These are phyloP conservation scores for Ceratocystis alfenasii DNA, from an alignment of 2,329 filamentous ascomycete species.

Conservation along the genomic window DNA sequence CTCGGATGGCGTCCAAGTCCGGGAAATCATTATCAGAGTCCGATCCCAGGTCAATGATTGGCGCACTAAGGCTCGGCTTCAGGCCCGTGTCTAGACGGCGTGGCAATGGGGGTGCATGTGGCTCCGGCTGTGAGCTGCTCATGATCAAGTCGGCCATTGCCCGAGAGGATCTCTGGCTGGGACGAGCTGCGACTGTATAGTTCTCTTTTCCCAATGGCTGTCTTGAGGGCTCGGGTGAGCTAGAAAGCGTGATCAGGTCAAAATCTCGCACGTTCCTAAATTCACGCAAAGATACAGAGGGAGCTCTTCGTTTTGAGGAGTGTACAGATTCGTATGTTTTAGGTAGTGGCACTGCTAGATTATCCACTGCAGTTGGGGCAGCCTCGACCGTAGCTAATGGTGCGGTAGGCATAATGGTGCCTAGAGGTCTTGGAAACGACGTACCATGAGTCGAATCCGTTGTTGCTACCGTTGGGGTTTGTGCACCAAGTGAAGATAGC, in stretches of 20 bases:
- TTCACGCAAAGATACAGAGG: background rate
- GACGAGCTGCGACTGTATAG: background rate
- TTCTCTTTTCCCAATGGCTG: background rate
- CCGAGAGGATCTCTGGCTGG: background rate
- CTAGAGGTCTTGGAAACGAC: background rate
- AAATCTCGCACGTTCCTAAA: background rate
- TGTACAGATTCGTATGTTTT: background rate
- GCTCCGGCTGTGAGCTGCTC: slow-evolving; percentile 13
- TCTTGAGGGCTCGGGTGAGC: background rate
- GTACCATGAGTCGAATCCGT: background rate
- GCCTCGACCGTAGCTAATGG: background rate
- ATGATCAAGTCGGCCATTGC: slow-evolving; percentile 2
- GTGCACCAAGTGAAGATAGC: background rate
- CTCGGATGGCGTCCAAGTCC: background rate
- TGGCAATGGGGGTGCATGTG: background rate
- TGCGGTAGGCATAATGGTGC: background rate
- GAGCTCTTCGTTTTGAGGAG: background rate
- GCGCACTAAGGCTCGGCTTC: slow-evolving; percentile 9
- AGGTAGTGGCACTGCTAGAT: background rate
- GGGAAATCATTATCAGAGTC: slow-evolving; percentile 11
- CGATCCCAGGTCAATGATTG: background rate
- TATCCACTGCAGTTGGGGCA: background rate
- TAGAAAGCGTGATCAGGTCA: slow-evolving; percentile 11
- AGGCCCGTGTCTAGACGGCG: background rate
- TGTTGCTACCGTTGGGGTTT: background rate